Evolutionary conservation across 495 filamentous ascomycete genomes (phyloP).

Genomic region (Aspergillus kassunensis): DNA sequence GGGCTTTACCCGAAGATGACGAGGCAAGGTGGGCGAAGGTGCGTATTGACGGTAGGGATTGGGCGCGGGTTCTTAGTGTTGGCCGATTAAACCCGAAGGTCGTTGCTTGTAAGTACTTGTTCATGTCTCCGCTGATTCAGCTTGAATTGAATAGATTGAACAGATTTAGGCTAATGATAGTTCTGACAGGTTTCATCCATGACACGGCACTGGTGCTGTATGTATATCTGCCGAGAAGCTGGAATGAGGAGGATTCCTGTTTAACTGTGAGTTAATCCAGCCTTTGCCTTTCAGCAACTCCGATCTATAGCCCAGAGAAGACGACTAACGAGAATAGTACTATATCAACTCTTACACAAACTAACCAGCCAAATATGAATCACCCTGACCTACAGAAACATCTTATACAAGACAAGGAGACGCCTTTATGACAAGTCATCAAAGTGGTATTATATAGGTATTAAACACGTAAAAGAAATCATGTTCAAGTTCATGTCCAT

Average conservation of each 20-base stretch:
- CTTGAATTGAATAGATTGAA: not conserved
- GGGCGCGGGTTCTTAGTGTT: constrained; percentile 86
- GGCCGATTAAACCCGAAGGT: constrained; percentile 82
- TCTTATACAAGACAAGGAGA: too few relatives aligned
- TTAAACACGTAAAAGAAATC: constrained; percentile 10
- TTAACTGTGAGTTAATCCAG: constrained; percentile 58
- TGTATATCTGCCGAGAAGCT: constrained; percentile 77
- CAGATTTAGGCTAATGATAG: not conserved
- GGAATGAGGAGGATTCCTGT: constrained; percentile 68
- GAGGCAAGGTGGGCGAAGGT: constrained; percentile 79
- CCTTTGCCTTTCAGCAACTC: not conserved
- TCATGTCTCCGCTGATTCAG: not conserved
- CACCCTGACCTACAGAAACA: too few relatives aligned
- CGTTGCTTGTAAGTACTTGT: constrained; percentile 66
- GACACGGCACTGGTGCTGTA: constrained; percentile 89
- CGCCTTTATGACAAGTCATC: too few relatives aligned
- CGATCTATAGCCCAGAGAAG: not conserved
- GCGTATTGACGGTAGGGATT: constrained; percentile 85
- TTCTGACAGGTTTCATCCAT: constrained; percentile 52
- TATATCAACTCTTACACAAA: constrained; percentile 54
- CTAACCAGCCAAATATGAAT: not conserved
- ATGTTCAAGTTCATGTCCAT: constrained; percentile 14
- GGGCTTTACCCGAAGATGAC: constrained; percentile 43
- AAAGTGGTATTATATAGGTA: constrained; percentile 18
- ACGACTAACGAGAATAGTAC: constrained; percentile 40